These are phyloP conservation scores for Starmerella ratchasimensis DNA, from an alignment of 805 yeast species.

Conservation along the genomic window DNA sequence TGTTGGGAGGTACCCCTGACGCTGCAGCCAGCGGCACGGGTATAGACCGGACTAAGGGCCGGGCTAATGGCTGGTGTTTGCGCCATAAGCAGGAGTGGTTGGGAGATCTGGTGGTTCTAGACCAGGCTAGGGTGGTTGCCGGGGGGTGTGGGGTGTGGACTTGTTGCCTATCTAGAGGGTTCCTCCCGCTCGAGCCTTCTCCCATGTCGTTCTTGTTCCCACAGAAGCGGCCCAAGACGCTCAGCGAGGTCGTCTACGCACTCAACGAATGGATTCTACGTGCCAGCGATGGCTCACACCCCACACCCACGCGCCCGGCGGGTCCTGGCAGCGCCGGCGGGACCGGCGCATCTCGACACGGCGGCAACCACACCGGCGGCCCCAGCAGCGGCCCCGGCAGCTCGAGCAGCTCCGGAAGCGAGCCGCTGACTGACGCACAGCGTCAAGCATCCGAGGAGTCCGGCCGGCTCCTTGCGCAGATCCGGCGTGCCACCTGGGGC, in stretches of 20 bases:
- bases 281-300: conserved; percentile 1
- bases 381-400: background rate
- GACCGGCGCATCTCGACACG: background rate
- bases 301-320: background rate
- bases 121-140: background rate
- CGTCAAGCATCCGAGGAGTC: conserved; percentile 27
- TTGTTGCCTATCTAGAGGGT: no score
- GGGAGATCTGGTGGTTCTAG: no score
- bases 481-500: conserved; percentile 14
- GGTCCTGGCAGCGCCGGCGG: conserved; percentile 1
- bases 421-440: conserved; percentile 8
- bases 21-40: no score
- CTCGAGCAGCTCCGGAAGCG: no score
- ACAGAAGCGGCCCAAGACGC: conserved; percentile 71
- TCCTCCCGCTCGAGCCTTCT: no score
- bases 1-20: no score
- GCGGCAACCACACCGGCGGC: background rate
- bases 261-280: conserved; percentile 45
- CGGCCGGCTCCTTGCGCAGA: conserved; percentile 13
- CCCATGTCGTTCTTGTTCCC: conserved; percentile 81
- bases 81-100: no score
- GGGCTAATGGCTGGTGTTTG: background rate
- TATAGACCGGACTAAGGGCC: no score
- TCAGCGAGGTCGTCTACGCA: conserved; percentile 65
- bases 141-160: no score